Evolutionary conservation across 495 filamentous ascomycete species (phyloP).

Genomic region (Stereocaulon alpinum): DNA sequence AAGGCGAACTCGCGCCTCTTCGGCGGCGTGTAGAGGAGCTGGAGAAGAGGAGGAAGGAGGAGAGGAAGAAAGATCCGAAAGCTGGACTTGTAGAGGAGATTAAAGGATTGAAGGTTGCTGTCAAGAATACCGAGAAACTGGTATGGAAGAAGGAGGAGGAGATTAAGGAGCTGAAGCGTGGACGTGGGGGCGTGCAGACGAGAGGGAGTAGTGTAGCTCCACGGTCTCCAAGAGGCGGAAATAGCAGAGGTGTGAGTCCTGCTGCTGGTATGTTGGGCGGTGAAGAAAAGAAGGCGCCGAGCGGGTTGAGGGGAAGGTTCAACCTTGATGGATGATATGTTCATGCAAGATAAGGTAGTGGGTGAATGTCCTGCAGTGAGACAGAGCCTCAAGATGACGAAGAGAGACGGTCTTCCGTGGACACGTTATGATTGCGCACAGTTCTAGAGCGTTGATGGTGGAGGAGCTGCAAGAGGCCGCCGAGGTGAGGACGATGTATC

Average conservation of each 20-base stretch:
- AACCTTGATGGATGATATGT: neutral
- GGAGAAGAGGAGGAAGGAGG: neutral
- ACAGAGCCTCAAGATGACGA: too few species aligned
- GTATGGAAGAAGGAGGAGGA: conserved; percentile 52
- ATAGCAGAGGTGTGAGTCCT: conserved; percentile 21
- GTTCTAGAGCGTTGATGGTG: too few species aligned
- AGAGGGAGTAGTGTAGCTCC: conserved; percentile 21
- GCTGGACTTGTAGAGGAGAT: conserved; percentile 28
- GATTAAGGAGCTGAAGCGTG: conserved; percentile 44
- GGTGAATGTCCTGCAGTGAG: too few species aligned
- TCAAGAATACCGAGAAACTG: conserved; percentile 36
- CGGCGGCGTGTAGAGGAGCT: neutral
- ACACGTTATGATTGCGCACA: too few species aligned
- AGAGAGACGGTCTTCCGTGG: too few species aligned
- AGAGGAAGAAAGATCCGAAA: conserved; percentile 24
- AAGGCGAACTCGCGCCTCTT: neutral
- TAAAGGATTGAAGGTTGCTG: conserved; percentile 38
- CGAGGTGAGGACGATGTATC: too few species aligned
- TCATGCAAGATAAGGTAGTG: too few species aligned
- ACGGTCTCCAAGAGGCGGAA: conserved; percentile 15
- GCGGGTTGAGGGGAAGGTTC: conserved; percentile 2
- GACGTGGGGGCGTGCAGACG: conserved; percentile 24
- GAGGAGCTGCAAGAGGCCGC: too few species aligned
- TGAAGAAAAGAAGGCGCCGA: neutral
- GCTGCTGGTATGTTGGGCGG: conserved; percentile 13